phyloP scores from a whole-genome alignment of 495 filamentous ascomycete genomes.

The Aspergillus nanangensis region DNA sequence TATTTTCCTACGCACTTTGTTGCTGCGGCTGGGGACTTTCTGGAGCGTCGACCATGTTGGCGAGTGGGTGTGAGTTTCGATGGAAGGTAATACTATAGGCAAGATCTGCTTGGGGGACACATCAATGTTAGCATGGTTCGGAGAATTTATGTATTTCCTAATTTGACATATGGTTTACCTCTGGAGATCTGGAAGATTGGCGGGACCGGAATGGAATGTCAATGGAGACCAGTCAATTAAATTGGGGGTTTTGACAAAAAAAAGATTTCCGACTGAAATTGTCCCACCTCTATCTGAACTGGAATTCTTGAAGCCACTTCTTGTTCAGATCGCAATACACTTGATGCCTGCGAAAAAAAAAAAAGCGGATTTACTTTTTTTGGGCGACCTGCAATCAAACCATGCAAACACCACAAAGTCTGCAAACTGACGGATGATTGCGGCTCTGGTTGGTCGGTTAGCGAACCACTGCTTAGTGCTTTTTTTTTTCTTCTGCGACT shows the following conservation, averaged over 20 bases:
- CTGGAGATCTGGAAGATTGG: neutral
- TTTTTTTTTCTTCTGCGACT: neutral
- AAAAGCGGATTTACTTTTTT: conserved; percentile 15
- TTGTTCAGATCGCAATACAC: too few relatives aligned
- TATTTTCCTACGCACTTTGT: conserved; percentile 32
- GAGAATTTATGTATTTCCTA: conserved; percentile 7
- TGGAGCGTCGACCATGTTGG: conserved; percentile 30
- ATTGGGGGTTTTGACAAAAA: too few relatives aligned
- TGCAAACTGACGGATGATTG: conserved; percentile 1
- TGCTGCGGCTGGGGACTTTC: conserved; percentile 29
- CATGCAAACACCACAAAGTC: conserved; percentile 29
- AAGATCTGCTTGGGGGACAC: conserved; percentile 1
- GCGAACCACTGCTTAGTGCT: conserved; percentile 10
- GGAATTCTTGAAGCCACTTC: too few relatives aligned
- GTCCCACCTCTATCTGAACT: too few relatives aligned
- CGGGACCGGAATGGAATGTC: neutral
- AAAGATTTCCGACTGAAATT: too few relatives aligned
- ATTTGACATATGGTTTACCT: conserved; percentile 3
- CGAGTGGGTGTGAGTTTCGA: neutral
- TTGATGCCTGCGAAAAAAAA: conserved; percentile 9
- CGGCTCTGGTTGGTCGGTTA: conserved; percentile 15
- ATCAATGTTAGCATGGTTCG: neutral
- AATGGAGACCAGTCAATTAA: neutral
- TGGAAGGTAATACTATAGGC: neutral
- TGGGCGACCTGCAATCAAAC: conserved; percentile 3